A percentile compares a stretch with the other conserved stretches of the same genome.
Evolutionary conservation across 2,329 filamentous ascomycete genomes (phyloP).

Genomic region (Aspergillus felis): DNA sequence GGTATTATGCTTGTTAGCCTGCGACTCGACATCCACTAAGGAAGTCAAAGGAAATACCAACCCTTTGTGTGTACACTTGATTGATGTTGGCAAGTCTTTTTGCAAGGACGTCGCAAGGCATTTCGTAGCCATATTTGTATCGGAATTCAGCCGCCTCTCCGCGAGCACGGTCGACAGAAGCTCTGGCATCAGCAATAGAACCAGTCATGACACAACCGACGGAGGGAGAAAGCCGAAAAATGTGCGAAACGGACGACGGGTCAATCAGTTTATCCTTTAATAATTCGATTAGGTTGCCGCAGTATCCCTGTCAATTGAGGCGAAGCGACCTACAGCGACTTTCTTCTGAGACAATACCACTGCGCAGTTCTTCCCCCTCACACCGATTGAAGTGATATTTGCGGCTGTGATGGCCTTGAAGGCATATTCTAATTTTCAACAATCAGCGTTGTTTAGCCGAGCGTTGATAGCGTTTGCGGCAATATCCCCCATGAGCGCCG

Average conservation of each 20-base stretch:
- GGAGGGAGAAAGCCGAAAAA: constrained; percentile 93
- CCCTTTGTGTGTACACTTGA: constrained; percentile 97
- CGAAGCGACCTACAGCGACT: constrained; percentile 71
- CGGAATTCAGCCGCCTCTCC: constrained; percentile 95
- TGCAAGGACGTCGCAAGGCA: constrained; percentile 94
- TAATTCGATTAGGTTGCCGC: constrained; percentile 9
- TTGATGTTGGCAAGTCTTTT: constrained; percentile 98
- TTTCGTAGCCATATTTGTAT: constrained; percentile 99
- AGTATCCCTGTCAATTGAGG: constrained; percentile 1
- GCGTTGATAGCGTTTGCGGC: constrained; percentile 11
- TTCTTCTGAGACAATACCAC: constrained; percentile 99
- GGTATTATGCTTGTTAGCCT: not conserved
- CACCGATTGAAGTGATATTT: constrained; percentile 96
- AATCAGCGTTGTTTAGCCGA: constrained; percentile 26
- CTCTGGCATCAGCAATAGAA: constrained; percentile 94
- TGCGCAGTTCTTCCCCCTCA: constrained; percentile 94
- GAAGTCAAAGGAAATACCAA: constrained; percentile 44
- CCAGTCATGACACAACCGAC: constrained; percentile 98
- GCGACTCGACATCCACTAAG: not conserved
- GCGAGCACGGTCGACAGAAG: constrained; percentile 86
- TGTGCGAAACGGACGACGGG: constrained; percentile 91
- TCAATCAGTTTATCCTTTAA: constrained; percentile 96
- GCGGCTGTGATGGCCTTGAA: constrained; percentile 99
- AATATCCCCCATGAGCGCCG: constrained; percentile 2
- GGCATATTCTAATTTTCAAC: constrained; percentile 76